phyloP scores from a whole-genome alignment of 768 basidiomycete species.

The Termitomyces sp. region DNA sequence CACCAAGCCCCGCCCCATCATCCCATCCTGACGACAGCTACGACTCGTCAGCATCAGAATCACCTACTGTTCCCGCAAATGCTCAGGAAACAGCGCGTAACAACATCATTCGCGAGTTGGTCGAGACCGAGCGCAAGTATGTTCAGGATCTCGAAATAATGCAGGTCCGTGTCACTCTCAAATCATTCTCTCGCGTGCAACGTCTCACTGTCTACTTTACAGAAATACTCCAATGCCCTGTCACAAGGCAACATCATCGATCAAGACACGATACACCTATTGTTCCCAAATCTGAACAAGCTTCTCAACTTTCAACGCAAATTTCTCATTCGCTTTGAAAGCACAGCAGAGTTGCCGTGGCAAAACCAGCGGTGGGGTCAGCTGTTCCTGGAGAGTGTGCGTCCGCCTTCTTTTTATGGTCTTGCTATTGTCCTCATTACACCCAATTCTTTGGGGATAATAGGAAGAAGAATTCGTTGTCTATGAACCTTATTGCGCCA shows the following conservation, averaged over 20 bases:
- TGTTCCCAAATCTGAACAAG: slow-evolving; percentile 93
- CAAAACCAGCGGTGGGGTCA: slow-evolving; percentile 85
- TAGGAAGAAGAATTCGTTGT: slow-evolving; percentile 95
- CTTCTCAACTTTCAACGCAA: slow-evolving; percentile 95
- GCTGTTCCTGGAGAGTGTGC: slow-evolving; percentile 77
- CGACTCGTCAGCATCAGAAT: slow-evolving; percentile 49
- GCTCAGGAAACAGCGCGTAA: slow-evolving; percentile 64
- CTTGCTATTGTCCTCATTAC: slow-evolving; percentile 35
- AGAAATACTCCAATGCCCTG: slow-evolving; percentile 89
- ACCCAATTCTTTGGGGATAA: slow-evolving; percentile 31
- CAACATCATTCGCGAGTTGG: slow-evolving; percentile 81
- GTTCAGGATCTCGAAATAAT: slow-evolving; percentile 95
- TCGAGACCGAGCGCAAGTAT: slow-evolving; percentile 94
- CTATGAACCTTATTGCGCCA: slow-evolving; percentile 97
- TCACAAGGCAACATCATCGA: slow-evolving; percentile 81
- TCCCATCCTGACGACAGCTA: slow-evolving; percentile 52
- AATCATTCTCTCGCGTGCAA: slow-evolving; percentile 5
- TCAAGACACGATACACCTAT: slow-evolving; percentile 91
- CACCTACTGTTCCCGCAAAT: slow-evolving; percentile 36
- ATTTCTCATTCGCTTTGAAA: slow-evolving; percentile 87
- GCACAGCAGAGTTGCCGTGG: slow-evolving; percentile 78
- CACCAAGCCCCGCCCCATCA: slow-evolving; percentile 44
- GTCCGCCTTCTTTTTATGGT: slow-evolving; percentile 40
- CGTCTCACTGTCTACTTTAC: slow-evolving; percentile 13
- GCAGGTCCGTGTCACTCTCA: slow-evolving; percentile 59